phyloP scores from a whole-genome alignment of 306 rosid species.

The Sechiopsis laciniata region DNA sequence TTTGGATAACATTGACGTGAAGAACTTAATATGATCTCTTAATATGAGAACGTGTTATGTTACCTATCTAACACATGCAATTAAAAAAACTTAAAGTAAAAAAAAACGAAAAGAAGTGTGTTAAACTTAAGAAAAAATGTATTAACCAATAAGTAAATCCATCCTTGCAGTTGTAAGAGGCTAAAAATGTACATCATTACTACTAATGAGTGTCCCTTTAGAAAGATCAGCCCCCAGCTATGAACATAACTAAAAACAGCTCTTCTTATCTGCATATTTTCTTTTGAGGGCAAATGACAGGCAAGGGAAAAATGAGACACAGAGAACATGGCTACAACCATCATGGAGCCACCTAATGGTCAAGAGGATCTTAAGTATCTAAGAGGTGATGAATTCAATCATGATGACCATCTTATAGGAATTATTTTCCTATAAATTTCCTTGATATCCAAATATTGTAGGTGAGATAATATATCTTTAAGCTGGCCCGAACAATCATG shows the following conservation, averaged over 20 bases:
- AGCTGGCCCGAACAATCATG: too few relatives aligned
- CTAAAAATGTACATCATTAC: background rate
- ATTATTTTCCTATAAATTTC: too few relatives aligned
- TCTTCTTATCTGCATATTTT: background rate
- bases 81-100: background rate
- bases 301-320: background rate
- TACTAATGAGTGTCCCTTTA: background rate
- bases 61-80: background rate
- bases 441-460: too few relatives aligned
- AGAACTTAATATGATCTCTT: background rate
- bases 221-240: background rate
- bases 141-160: background rate
- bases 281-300: background rate
- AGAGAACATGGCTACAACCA: constrained; percentile 8
- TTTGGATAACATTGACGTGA: background rate
- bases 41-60: background rate
- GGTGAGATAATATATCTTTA: too few relatives aligned
- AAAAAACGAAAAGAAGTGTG: background rate
- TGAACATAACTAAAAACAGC: background rate
- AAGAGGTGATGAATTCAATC: too few relatives aligned
- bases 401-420: too few relatives aligned
- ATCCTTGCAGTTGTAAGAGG: background rate
- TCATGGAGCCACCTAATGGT: too few relatives aligned
- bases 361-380: too few relatives aligned
- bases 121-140: background rate